Percentiles rank a stretch among this genome's conserved stretches.
phyloP scores from a whole-genome alignment of 2,329 filamentous ascomycete genomes.

The Alternaria sp. region DNA sequence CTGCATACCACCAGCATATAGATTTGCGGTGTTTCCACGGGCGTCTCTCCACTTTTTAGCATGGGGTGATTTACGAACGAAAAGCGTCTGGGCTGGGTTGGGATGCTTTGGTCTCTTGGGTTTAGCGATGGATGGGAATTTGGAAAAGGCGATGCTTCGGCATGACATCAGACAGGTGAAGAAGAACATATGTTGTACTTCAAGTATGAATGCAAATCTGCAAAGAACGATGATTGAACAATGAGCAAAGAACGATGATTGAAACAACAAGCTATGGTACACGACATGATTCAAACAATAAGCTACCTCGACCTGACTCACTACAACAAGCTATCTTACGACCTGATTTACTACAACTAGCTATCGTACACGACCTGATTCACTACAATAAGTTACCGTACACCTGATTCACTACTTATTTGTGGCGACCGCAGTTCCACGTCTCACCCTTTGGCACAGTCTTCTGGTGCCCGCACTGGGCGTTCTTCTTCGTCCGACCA shows the following conservation, averaged over 20 bases:
- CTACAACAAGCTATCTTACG: too few species aligned
- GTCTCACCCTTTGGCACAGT: neutral
- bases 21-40: constrained; percentile 19
- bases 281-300: too few species aligned
- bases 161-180: too few species aligned
- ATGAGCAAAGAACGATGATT: neutral
- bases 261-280: neutral
- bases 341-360: too few species aligned
- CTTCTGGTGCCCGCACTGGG: neutral
- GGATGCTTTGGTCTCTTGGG: constrained; percentile 14
- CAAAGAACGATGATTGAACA: neutral
- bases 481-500: neutral
- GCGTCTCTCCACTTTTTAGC: constrained; percentile 21
- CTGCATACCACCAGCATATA: constrained; percentile 34
- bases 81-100: constrained; percentile 25
- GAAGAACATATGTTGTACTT: neutral
- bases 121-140: constrained; percentile 1
- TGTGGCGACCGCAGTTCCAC: constrained; percentile 10
- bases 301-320: too few species aligned
- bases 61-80: constrained; percentile 19
- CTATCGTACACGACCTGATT: too few species aligned
- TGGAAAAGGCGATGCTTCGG: neutral
- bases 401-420: neutral
- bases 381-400: too few species aligned
- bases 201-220: neutral